These are phyloP conservation scores for Xylaria digitata DNA, from an alignment of 2,329 filamentous ascomycete species.

Conservation along the genomic window DNA sequence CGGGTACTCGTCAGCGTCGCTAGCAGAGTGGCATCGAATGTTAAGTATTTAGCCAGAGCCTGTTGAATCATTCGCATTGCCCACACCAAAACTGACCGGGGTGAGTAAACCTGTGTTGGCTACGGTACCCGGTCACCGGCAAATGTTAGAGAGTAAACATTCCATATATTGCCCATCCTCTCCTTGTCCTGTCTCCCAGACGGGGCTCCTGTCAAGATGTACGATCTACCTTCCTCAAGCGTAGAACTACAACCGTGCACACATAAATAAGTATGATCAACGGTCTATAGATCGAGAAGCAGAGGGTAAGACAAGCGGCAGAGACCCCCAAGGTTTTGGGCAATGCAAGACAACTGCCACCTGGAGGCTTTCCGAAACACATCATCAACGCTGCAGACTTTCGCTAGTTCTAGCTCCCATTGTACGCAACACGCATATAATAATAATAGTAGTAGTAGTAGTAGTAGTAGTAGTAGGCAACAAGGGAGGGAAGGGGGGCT, in stretches of 20 bases:
- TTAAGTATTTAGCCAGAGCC: conserved; percentile 19
- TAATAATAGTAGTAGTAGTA: too few species aligned
- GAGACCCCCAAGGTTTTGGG: conserved; percentile 1
- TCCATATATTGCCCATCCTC: conserved; percentile 30
- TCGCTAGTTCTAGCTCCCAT: conserved; percentile 6
- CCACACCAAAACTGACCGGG: conserved; percentile 6
- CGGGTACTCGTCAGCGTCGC: not conserved
- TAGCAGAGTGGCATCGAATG: conserved; percentile 2
- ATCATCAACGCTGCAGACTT: conserved; percentile 14
- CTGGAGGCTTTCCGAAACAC: conserved; percentile 19
- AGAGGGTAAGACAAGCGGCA: conserved; percentile 2
- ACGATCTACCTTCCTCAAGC: conserved; percentile 27
- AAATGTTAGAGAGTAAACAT: conserved; percentile 21
- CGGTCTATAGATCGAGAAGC: conserved; percentile 2
- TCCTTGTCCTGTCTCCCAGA: conserved; percentile 20
- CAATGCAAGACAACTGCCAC: conserved; percentile 11
- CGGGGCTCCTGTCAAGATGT: not conserved
- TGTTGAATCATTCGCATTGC: conserved; percentile 9
- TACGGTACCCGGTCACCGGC: conserved; percentile 6
- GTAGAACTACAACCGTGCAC: conserved; percentile 18
- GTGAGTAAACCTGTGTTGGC: conserved; percentile 14
- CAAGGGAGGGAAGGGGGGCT: not conserved
- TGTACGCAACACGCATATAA: too few species aligned
- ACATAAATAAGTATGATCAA: conserved; percentile 1
- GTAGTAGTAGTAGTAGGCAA: too few species aligned